phyloP scores from a whole-genome alignment of 1,284 basidiomycete species.

The Athelia psychrophila region DNA sequence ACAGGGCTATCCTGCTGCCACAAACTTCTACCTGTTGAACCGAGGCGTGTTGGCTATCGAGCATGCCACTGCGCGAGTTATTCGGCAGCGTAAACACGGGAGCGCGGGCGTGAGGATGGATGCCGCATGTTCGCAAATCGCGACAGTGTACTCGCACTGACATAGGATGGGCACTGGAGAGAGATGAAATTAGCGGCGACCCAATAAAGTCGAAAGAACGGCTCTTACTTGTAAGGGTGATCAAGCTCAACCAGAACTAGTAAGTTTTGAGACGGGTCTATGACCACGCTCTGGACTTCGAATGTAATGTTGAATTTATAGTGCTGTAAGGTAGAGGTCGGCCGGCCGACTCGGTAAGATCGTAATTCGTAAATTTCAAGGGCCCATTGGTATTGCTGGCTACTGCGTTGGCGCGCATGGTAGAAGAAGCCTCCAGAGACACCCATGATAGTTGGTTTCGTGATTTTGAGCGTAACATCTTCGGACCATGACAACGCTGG shows the following conservation, averaged over 20 bases:
- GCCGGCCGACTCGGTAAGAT: slow-evolving; percentile 44
- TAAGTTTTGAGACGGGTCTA: slow-evolving; percentile 48
- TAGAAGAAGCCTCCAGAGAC: slow-evolving; percentile 51
- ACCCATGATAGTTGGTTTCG: slow-evolving; percentile 39
- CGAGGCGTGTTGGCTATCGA: slow-evolving; percentile 28
- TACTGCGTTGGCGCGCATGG: slow-evolving; percentile 42
- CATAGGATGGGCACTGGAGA: slow-evolving; percentile 30
- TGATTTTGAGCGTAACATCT: slow-evolving; percentile 37
- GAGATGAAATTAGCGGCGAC: slow-evolving; percentile 8
- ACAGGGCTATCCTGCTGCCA: slow-evolving; percentile 21
- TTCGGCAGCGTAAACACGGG: slow-evolving; percentile 19
- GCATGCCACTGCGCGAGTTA: slow-evolving; percentile 30
- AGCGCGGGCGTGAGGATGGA: slow-evolving; percentile 35
- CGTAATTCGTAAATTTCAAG: slow-evolving; percentile 53
- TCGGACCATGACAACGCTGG: slow-evolving; percentile 46
- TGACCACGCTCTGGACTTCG: slow-evolving; percentile 45
- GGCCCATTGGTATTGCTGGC: slow-evolving; percentile 23
- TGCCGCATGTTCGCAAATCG: slow-evolving; percentile 41
- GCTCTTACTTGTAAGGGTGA: slow-evolving; percentile 42
- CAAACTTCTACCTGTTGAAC: slow-evolving; percentile 26
- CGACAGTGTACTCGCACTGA: slow-evolving; percentile 41
- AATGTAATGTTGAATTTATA: slow-evolving; percentile 42
- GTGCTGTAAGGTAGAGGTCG: slow-evolving; percentile 43
- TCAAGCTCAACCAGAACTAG: slow-evolving; percentile 1
- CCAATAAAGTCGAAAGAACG: slow-evolving; percentile 16